Conservation (phyloP, 2,329 filamentous ascomycete genomes). For the Chrysoporthe deuterocubensis region DNA sequence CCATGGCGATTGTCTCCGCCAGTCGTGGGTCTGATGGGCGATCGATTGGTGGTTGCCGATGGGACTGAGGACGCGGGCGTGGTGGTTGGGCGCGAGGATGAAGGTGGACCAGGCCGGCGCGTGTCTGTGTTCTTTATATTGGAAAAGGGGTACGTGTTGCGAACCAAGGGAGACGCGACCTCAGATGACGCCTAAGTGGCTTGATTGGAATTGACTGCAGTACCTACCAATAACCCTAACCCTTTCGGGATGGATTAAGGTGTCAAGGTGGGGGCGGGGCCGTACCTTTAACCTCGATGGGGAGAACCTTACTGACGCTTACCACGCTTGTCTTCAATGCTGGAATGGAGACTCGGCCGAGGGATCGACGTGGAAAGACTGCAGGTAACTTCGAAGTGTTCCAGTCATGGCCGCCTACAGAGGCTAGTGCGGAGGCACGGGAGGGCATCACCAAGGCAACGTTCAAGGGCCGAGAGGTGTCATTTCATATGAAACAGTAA, state of each 20-base stretch:
- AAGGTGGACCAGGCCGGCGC: not conserved
- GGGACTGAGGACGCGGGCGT: not conserved
- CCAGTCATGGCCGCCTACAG: no score
- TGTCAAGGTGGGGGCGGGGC: no score
- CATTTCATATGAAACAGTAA: no score
- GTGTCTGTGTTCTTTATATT: not conserved
- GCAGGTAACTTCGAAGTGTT: no score
- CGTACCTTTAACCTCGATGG: no score
- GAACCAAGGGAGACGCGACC: not conserved
- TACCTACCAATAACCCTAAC: not conserved
- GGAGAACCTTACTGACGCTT: no score
- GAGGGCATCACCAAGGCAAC: no score
- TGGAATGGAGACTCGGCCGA: no score
- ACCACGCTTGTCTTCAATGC: no score
- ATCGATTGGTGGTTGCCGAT: not conserved
- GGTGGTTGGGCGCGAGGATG: not conserved
- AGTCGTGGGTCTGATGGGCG: not conserved
- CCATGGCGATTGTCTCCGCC: slow-evolving; percentile 15
- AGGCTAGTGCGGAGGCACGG: no score
- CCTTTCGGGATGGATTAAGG: not conserved
- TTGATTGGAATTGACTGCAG: not conserved
- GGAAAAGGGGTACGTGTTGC: slow-evolving; percentile 1
- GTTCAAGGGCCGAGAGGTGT: no score
- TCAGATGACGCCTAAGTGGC: not conserved
- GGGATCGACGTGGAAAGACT: no score